Percentiles rank a stretch among this genome's conserved stretches.
Conservation (phyloP, 768 basidiomycete species). For the Galerina sulciceps region DNA sequence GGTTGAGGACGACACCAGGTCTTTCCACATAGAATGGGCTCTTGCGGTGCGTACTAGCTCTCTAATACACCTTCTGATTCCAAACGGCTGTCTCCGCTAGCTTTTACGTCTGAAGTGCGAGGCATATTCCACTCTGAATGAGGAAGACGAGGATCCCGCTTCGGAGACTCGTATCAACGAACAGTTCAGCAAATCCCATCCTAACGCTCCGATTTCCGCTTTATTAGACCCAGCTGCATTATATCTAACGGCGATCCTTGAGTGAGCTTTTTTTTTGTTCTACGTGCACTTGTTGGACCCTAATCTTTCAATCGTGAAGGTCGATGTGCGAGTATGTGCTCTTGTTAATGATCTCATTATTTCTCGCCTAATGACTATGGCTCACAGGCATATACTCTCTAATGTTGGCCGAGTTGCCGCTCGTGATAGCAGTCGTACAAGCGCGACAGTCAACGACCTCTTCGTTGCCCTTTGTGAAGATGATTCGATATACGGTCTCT, state of each 20-base stretch:
- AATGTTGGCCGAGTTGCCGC: slow-evolving; percentile 85
- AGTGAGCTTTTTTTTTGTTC: slow-evolving; percentile 60
- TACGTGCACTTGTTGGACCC: slow-evolving; percentile 20
- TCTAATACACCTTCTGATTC: slow-evolving; percentile 9
- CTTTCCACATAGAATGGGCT: slow-evolving; percentile 74
- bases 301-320: slow-evolving; percentile 45
- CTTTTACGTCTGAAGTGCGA: slow-evolving; percentile 86
- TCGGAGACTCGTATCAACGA: slow-evolving; percentile 68
- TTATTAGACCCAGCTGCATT: slow-evolving; percentile 82
- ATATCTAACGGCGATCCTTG: slow-evolving; percentile 91
- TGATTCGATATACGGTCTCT: slow-evolving; percentile 81
- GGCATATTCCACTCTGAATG: slow-evolving; percentile 85
- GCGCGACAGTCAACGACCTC: slow-evolving; percentile 79
- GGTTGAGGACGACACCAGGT: slow-evolving; percentile 54
- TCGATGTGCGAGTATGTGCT: slow-evolving; percentile 83
- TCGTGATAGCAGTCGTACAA: slow-evolving; percentile 80
- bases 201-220: slow-evolving; percentile 52
- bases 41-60: slow-evolving; percentile 59
- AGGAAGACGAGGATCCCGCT: slow-evolving; percentile 74
- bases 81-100: slow-evolving; percentile 37
- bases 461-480: slow-evolving; percentile 92
- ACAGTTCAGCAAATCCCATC: slow-evolving; percentile 56
- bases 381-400: slow-evolving; percentile 75
- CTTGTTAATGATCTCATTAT: slow-evolving; percentile 7
- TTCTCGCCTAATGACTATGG: slow-evolving; percentile 10